Conservation (phyloP, 768 basidiomycete genomes). For the Boletus coccyginus region DNA sequence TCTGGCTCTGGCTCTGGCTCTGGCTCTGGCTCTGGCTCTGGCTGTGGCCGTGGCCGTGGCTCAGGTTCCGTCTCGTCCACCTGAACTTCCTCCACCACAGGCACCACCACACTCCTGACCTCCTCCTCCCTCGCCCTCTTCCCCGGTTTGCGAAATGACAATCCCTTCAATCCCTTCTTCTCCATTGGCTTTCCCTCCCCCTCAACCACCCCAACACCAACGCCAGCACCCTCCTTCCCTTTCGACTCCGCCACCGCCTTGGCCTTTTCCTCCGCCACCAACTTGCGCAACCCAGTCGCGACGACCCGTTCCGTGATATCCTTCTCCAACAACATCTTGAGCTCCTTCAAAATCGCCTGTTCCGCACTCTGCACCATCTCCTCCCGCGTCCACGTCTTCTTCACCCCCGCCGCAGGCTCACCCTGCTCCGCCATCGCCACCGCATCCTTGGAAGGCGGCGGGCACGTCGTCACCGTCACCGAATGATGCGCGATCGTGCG, state of each 20-base stretch:
- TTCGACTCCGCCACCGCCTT: conserved; percentile 26
- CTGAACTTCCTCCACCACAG: conserved; percentile 26
- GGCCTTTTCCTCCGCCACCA: conserved; percentile 53
- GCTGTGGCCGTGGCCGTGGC: conserved; percentile 28
- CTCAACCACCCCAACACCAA: conserved; percentile 15
- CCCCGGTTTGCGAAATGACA: conserved; percentile 44
- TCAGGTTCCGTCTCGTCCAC: conserved; percentile 32
- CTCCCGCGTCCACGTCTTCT: conserved; percentile 49
- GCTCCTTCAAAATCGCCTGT: conserved; percentile 54
- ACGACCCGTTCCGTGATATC: conserved; percentile 66
- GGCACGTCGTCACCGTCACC: conserved; percentile 50
- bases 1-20: conserved; percentile 24
- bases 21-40: conserved; percentile 33
- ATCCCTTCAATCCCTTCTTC: conserved; percentile 41
- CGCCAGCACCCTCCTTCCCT: conserved; percentile 20
- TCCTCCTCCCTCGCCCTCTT: conserved; percentile 39
- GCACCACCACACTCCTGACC: conserved; percentile 15
- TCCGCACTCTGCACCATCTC: conserved; percentile 57
- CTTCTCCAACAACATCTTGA: conserved; percentile 54
- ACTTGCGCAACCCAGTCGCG: conserved; percentile 46
- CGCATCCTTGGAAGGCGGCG: conserved; percentile 34
- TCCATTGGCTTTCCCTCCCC: conserved; percentile 48
- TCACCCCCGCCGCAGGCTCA: conserved; percentile 31
- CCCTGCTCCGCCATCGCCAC: conserved; percentile 31
- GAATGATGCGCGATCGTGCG: conserved; percentile 58